Base-by-base conservation (phyloP, 1,284 basidiomycete genomes). In the Volvariella surrecta region DNA sequence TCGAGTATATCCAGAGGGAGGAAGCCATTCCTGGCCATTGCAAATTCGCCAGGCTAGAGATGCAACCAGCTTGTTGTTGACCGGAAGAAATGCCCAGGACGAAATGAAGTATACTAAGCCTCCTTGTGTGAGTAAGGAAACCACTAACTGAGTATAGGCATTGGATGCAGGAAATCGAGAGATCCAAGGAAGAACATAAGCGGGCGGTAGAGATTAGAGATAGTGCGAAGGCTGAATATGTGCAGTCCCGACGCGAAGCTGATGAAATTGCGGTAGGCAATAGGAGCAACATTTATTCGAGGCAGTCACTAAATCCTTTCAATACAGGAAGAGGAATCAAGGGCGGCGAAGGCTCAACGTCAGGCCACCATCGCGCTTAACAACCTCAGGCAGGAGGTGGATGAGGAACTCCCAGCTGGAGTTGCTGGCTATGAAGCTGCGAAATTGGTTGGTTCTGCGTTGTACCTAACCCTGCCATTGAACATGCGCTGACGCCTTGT, bases 341-440 rank as follows among this genome's bases (percentile, higher is more conserved):
- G 30, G 3, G 54, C 58, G 2, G 49, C 61, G 17, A 42, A 54
- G 1, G 46, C 43, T 7, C 43, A 57, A 17, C 51, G 54, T 10
- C 43, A 49, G 17, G 63, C 65, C 9, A 68, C 62, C 43, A 40
- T 46, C 3, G 39, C 48, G 1, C 45, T 62, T 15, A 50, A 49
- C 7, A 54, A 51, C 21, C 42, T 71, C 16, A 59, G 67, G 39
- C 53, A 78, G 18, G 82, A 86, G 51, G 71, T 78, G 16, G 82
- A 83, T 45, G 82, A 89, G 39, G 82, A 84, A 22, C 67, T 85
- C 52, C 87, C 90, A 1, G 76, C 75, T 11, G 80, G 79, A 52
- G 71, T 92, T 13, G 71, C 76, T 17, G 78, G 73, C 3, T 66
- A 92, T 17, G 73, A 86, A 48, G 71, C 68, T 43, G 68, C 75